Evolutionary conservation across 495 filamentous ascomycete genomes (phyloP).

Genomic region (Hypoxylon lienhwacheense): DNA sequence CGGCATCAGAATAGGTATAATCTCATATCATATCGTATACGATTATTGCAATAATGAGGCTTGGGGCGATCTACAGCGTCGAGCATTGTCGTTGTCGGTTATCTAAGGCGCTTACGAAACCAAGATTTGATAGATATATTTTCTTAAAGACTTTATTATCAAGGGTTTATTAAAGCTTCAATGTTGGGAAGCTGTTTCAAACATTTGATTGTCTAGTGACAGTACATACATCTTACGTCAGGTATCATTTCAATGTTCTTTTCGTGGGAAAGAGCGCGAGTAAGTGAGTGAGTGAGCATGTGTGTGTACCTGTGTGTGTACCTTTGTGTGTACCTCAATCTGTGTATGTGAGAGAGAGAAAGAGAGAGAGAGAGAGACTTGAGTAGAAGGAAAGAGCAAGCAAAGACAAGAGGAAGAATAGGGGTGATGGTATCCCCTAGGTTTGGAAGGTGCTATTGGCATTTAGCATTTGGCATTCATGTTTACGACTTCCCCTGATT

Average conservation of each 20-base stretch:
- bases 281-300: too few relatives aligned
- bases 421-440: conserved; percentile 23
- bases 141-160: too few relatives aligned
- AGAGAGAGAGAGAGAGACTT: conserved; percentile 1
- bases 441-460: conserved; percentile 31
- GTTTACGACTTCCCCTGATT: conserved; percentile 27
- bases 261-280: too few relatives aligned
- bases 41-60: conserved; percentile 8
- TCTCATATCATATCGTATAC: conserved; percentile 15
- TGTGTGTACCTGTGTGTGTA: too few relatives aligned
- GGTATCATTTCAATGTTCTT: too few relatives aligned
- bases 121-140: conserved; percentile 23
- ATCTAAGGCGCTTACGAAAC: neutral
- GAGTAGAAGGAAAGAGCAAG: neutral
- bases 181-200: conserved; percentile 5
- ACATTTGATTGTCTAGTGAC: conserved; percentile 11
- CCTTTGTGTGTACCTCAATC: too few relatives aligned
- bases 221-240: neutral
- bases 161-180: conserved; percentile 24
- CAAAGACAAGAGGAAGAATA: neutral
- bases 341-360: too few relatives aligned
- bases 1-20: conserved; percentile 5
- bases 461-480: too few relatives aligned
- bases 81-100: neutral
- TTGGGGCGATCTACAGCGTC: neutral